Conservation (phyloP, 2,329 filamentous ascomycete genomes). For the Phaeosphaeriaceae sp. region DNA sequence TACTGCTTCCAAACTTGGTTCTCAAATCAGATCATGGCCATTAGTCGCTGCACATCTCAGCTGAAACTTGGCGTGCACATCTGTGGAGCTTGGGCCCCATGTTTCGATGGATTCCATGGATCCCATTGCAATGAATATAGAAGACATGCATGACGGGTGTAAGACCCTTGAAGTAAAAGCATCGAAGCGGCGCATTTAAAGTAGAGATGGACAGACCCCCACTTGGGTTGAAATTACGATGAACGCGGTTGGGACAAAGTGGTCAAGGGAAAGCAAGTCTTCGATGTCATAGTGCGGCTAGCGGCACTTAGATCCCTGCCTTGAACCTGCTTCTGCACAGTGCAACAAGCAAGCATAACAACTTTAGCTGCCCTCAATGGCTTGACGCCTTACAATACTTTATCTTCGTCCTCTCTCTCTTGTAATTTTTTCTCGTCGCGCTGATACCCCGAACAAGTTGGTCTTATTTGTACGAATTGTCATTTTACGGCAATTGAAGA, state of each 20-base stretch:
- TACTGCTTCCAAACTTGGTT: background rate
- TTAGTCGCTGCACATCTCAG: no score
- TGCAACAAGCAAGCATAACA: slow-evolving; percentile 17
- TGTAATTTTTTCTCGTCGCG: background rate
- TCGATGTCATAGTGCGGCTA: slow-evolving; percentile 11
- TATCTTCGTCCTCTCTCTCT: slow-evolving; percentile 7
- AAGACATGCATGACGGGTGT: background rate
- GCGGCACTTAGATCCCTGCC: slow-evolving; percentile 20
- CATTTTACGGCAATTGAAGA: no score
- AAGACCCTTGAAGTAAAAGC: background rate
- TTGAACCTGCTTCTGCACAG: background rate
- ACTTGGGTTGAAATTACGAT: background rate
- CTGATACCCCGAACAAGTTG: no score
- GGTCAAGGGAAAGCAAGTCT: background rate
- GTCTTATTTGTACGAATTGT: slow-evolving; percentile 1
- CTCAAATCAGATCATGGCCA: background rate
- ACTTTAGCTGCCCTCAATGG: slow-evolving; percentile 13
- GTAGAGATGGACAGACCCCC: background rate
- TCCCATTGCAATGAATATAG: slow-evolving; percentile 4
- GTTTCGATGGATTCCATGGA: background rate
- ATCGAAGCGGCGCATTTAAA: background rate
- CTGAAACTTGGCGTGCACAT: background rate
- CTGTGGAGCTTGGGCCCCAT: slow-evolving; percentile 6
- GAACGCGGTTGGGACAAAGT: background rate
- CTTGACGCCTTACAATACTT: slow-evolving; percentile 8